Conservation (phyloP, 495 filamentous ascomycete species). For the Copromyces sp. region DNA sequence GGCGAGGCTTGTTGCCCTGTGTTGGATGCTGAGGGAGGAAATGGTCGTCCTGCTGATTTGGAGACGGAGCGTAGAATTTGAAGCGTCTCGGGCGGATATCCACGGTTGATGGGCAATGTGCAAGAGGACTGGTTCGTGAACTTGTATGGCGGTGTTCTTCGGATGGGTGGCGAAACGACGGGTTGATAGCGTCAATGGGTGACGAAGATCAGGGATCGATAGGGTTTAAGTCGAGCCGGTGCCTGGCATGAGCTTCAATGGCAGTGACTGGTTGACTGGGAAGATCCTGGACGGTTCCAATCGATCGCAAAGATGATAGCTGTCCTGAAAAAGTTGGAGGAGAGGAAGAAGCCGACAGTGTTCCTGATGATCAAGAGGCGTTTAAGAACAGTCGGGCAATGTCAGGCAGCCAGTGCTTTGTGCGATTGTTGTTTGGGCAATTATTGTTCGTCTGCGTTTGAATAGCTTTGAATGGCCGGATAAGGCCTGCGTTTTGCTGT, state of each 20-base stretch:
- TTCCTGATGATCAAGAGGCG: constrained; percentile 1
- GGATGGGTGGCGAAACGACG: neutral
- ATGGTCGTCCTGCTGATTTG: neutral
- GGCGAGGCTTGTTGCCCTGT: neutral
- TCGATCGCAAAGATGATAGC: neutral
- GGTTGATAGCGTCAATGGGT: neutral
- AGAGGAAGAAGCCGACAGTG: constrained; percentile 1
- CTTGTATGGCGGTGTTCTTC: neutral
- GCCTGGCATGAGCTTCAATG: neutral
- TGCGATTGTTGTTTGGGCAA: constrained; percentile 3
- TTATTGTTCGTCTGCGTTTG: neutral
- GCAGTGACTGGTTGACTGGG: neutral
- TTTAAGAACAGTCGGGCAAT: constrained; percentile 3
- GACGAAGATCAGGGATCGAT: neutral
- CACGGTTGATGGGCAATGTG: neutral
- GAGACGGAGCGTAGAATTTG: neutral
- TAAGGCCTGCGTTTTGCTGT: neutral
- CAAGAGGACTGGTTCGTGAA: neutral
- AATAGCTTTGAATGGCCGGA: neutral
- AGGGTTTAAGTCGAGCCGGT: neutral
- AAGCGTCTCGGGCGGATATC: neutral
- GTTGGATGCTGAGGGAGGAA: neutral
- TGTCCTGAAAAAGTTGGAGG: neutral
- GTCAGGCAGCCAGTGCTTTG: constrained; percentile 5
- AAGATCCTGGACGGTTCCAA: neutral